These are phyloP conservation scores for Mycena floridula DNA, from an alignment of 768 basidiomycete species.

Conservation along the genomic window DNA sequence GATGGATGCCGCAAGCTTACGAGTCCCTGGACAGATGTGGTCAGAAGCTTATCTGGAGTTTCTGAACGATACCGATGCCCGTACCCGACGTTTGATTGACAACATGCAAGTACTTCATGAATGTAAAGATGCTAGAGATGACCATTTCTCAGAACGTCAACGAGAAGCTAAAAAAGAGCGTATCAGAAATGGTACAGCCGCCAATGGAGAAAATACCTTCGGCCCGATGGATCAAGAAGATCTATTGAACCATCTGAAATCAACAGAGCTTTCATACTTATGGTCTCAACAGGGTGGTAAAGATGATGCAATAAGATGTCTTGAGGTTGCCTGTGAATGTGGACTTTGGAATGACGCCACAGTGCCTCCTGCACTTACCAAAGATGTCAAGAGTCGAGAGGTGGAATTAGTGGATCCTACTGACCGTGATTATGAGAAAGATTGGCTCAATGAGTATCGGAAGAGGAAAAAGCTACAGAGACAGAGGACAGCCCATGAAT, in stretches of 20 bases:
- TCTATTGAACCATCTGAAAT: not conserved
- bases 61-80: not conserved
- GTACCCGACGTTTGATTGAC: not conserved
- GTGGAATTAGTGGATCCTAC: not conserved
- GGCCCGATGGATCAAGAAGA: not conserved
- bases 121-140: slow-evolving; percentile 5
- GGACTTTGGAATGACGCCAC: too few relatives aligned
- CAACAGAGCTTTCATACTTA: not conserved
- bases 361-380: not conserved
- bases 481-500: too few relatives aligned
- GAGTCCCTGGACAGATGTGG: not conserved
- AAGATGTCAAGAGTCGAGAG: not conserved
- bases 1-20: slow-evolving; percentile 3
- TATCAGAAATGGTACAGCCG: too few relatives aligned
- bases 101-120: slow-evolving; percentile 8
- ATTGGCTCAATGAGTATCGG: not conserved
- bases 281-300: not conserved
- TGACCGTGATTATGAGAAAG: not conserved
- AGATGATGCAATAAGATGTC: not conserved
- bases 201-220: not conserved
- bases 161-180: slow-evolving; percentile 11
- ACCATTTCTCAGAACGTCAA: slow-evolving; percentile 22
- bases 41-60: not conserved
- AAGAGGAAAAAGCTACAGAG: not conserved
- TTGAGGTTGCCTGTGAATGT: not conserved